Evolutionary conservation across 2,329 filamentous ascomycete genomes (phyloP).

Genomic region (Penicillium fuscoglaucum): DNA sequence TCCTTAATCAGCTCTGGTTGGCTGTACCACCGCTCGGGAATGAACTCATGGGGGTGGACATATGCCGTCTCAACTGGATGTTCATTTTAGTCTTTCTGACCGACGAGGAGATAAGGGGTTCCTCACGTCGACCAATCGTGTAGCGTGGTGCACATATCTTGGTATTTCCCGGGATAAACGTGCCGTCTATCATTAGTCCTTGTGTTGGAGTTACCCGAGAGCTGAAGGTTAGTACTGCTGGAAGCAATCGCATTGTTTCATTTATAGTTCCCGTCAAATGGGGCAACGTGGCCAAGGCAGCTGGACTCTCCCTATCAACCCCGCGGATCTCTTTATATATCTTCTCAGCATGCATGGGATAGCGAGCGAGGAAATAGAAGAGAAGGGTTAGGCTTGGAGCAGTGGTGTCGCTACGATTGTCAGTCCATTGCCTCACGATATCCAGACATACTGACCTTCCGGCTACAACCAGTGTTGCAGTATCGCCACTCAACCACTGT

Average conservation of each 20-base stretch:
- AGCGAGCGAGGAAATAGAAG: conserved; percentile 14
- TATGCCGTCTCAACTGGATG: conserved; percentile 30
- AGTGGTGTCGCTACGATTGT: conserved; percentile 9
- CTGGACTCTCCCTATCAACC: neutral
- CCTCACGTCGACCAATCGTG: conserved; percentile 4
- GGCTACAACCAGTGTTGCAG: conserved; percentile 7
- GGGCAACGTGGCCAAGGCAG: neutral
- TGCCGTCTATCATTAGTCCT: neutral
- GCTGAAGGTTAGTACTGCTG: neutral
- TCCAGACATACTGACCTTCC: neutral
- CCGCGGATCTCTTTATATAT: neutral
- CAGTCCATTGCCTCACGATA: neutral
- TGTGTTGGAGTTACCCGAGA: conserved; percentile 1
- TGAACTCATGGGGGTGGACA: conserved; percentile 40
- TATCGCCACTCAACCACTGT: conserved; percentile 6
- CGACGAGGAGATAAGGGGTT: neutral
- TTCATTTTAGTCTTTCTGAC: neutral
- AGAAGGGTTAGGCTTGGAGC: conserved; percentile 10
- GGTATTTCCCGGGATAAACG: conserved; percentile 1
- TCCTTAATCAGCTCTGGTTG: conserved; percentile 21
- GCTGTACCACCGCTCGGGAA: conserved; percentile 37
- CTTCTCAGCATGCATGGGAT: conserved; percentile 2
- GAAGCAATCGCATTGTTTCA: conserved; percentile 1
- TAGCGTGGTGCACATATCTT: conserved; percentile 4
- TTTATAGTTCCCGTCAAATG: conserved; percentile 5